A percentile compares a stretch with the other conserved stretches of the same genome.
Conservation (phyloP, 768 basidiomycete genomes). For the Tricholoma matsutake region DNA sequence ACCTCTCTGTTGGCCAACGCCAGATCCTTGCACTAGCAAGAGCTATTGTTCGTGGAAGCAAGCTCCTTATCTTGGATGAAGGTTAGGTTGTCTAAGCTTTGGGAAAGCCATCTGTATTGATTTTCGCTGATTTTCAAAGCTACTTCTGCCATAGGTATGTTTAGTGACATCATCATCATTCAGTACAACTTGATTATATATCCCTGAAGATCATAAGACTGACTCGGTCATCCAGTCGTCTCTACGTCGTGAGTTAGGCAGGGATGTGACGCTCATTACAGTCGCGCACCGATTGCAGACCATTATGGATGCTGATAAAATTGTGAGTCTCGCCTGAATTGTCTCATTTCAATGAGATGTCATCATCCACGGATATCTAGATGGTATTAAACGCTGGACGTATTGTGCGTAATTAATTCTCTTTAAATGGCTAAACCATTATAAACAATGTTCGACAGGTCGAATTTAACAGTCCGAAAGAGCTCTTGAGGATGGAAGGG, state of each 20-base stretch:
- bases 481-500: constrained; percentile 49
- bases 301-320: constrained; percentile 64
- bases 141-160: constrained; percentile 47
- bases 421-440: background rate
- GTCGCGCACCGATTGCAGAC: constrained; percentile 72
- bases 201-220: constrained; percentile 50
- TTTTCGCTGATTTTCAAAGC: constrained; percentile 31
- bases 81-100: constrained; percentile 36
- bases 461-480: constrained; percentile 51
- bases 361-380: constrained; percentile 16
- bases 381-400: constrained; percentile 57
- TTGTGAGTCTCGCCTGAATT: constrained; percentile 28
- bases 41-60: constrained; percentile 56
- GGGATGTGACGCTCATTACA: constrained; percentile 59
- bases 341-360: background rate
- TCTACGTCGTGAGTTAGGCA: constrained; percentile 59
- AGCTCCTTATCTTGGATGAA: constrained; percentile 62
- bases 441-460: constrained; percentile 24
- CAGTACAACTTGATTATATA: background rate
- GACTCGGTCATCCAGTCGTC: constrained; percentile 70
- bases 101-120: constrained; percentile 29
- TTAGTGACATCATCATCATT: background rate
- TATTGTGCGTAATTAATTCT: constrained; percentile 36
- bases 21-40: constrained; percentile 68
- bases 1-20: constrained; percentile 75